Evolutionary conservation across 805 yeast species (phyloP).

Genomic region (Vanderwaltozyma tropicalis): DNA sequence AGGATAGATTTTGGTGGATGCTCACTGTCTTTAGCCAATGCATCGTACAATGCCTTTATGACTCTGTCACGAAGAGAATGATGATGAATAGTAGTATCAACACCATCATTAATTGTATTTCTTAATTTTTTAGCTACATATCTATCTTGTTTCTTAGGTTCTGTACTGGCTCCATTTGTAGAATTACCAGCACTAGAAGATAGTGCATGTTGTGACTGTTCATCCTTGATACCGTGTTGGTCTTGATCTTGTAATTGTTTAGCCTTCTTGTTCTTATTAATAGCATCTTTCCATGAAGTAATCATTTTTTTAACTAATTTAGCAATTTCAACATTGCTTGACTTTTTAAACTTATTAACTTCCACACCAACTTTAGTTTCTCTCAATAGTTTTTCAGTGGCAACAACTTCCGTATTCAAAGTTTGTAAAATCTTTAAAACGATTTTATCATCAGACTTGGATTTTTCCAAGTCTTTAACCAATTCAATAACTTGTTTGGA

Average conservation of each 20-base stretch:
- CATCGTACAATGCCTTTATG: conserved; percentile 74
- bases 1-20: conserved; percentile 54
- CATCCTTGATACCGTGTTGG: conserved; percentile 1
- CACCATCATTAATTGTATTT: conserved; percentile 72
- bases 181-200: not conserved
- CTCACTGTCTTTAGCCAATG: conserved; percentile 70
- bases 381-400: conserved; percentile 76
- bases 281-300: conserved; percentile 82
- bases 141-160: conserved; percentile 29
- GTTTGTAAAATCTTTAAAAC: conserved; percentile 55
- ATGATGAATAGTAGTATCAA: conserved; percentile 56
- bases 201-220: not conserved
- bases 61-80: conserved; percentile 79
- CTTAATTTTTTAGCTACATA: conserved; percentile 49
- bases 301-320: conserved; percentile 73
- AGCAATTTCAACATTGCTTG: conserved; percentile 54
- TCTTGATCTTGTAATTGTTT: conserved; percentile 13
- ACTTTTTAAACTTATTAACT: conserved; percentile 76
- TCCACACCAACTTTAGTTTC: conserved; percentile 95
- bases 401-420: conserved; percentile 59
- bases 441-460: conserved; percentile 46
- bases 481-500: conserved; percentile 61
- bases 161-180: not conserved
- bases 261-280: conserved; percentile 47
- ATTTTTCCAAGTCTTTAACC: conserved; percentile 65